Evolutionary conservation across 78 protist species (phyloP).

Genomic region (Speleostelium caveatum): DNA sequence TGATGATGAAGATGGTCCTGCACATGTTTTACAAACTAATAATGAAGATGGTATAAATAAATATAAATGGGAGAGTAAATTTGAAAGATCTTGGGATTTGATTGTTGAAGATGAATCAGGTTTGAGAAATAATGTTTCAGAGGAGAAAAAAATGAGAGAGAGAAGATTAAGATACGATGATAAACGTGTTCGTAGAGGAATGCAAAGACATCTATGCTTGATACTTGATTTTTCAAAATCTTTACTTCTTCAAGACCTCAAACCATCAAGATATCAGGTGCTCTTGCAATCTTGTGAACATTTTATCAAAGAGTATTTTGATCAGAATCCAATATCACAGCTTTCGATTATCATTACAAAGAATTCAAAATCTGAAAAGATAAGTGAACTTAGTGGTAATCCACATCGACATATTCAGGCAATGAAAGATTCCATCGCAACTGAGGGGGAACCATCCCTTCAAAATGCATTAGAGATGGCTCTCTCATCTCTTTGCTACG

Average conservation of each 20-base stretch:
- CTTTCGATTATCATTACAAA: constrained; percentile 83
- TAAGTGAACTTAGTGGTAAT: constrained; percentile 83
- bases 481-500: constrained; percentile 30
- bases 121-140: constrained; percentile 14
- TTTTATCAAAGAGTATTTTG: constrained; percentile 88
- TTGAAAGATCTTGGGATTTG: constrained; percentile 55
- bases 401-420: constrained; percentile 41
- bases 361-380: constrained; percentile 74
- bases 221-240: constrained; percentile 78
- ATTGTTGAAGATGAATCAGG: constrained; percentile 73
- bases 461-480: constrained; percentile 89
- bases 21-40: constrained; percentile 32
- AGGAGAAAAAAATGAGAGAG: constrained; percentile 27
- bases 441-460: constrained; percentile 88
- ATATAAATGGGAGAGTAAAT: constrained; percentile 74
- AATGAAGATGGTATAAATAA: constrained; percentile 49
- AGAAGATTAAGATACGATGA: constrained; percentile 14
- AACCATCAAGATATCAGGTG: constrained; percentile 75
- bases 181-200: constrained; percentile 81
- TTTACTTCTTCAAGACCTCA: constrained; percentile 58
- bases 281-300: constrained; percentile 4
- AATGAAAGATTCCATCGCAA: constrained; percentile 39
- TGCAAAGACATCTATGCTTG: constrained; percentile 86
- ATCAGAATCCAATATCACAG: constrained; percentile 92
- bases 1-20: constrained; percentile 57